Conservation (phyloP, 2,329 filamentous ascomycete species). For the Clonostachys chloroleuca region DNA sequence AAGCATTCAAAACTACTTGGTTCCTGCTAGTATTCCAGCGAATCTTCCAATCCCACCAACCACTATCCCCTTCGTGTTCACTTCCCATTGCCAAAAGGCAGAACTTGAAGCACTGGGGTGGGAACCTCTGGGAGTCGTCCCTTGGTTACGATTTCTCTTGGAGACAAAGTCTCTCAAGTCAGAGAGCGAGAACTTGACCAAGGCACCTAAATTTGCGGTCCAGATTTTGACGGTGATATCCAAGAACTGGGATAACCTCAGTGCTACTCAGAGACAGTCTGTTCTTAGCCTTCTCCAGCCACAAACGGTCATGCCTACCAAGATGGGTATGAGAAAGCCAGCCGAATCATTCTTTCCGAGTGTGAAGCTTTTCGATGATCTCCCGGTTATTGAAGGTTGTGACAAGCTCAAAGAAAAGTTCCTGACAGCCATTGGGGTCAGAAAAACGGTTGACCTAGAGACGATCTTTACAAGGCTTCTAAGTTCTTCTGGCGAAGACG, state of each 20-base stretch:
- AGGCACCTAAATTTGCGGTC: conserved; percentile 67
- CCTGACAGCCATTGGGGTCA: conserved; percentile 74
- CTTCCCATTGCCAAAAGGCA: conserved; percentile 58
- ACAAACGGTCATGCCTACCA: conserved; percentile 81
- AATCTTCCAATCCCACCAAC: conserved; percentile 74
- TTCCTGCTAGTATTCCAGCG: conserved; percentile 73
- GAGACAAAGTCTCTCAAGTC: conserved; percentile 56
- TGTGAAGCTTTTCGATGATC: conserved; percentile 93
- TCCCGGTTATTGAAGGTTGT: conserved; percentile 75
- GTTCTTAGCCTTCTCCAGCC: conserved; percentile 61
- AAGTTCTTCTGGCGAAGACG: conserved; percentile 46
- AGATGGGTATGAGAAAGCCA: conserved; percentile 81
- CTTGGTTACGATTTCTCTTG: conserved; percentile 83
- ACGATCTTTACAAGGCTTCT: conserved; percentile 89
- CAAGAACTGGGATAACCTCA: conserved; percentile 85
- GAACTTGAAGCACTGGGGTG: conserved; percentile 82
- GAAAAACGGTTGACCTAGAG: conserved; percentile 91
- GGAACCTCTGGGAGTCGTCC: conserved; percentile 77
- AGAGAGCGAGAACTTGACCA: conserved; percentile 65
- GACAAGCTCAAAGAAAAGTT: conserved; percentile 89
- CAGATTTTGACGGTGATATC: conserved; percentile 77
- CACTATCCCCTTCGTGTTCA: conserved; percentile 83
- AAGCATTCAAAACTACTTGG: conserved; percentile 70
- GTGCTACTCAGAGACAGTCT: conserved; percentile 58
- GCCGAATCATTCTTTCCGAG: conserved; percentile 84